These are phyloP conservation scores for Amanita rubescens DNA, from an alignment of 768 basidiomycete species.

Conservation along the genomic window DNA sequence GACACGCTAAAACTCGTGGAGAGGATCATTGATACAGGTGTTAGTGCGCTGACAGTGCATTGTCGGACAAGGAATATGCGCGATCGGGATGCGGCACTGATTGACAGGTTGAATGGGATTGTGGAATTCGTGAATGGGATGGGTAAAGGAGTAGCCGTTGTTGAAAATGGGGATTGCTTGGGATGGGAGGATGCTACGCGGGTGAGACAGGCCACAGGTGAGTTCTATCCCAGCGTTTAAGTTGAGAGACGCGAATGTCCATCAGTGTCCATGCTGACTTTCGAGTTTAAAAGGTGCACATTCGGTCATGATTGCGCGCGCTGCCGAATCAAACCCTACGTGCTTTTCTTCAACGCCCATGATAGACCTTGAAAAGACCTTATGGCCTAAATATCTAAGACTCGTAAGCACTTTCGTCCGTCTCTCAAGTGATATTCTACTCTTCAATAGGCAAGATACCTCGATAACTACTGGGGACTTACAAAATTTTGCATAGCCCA, in stretches of 20 bases:
- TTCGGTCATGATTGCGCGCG: conserved; percentile 95
- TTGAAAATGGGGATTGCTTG: conserved; percentile 90
- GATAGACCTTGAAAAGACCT: conserved; percentile 55
- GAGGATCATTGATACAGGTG: conserved; percentile 79
- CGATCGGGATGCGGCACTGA: conserved; percentile 67
- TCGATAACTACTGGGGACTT: conserved; percentile 72
- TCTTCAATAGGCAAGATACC: conserved; percentile 52
- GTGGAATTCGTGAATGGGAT: conserved; percentile 74
- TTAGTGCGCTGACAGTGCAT: conserved; percentile 88
- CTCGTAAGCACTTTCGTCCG: conserved; percentile 37
- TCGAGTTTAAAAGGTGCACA: conserved; percentile 49
- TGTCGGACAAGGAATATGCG: conserved; percentile 94
- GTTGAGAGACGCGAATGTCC: not conserved
- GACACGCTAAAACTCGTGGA: conserved; percentile 89
- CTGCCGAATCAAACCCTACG: conserved; percentile 87
- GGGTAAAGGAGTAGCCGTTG: conserved; percentile 76
- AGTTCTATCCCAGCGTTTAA: conserved; percentile 9
- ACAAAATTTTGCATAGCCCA: conserved; percentile 86
- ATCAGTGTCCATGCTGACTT: not conserved
- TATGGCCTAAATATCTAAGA: conserved; percentile 69
- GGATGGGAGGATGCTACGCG: conserved; percentile 73
- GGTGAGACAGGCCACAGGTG: conserved; percentile 70
- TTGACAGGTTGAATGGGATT: conserved; percentile 75
- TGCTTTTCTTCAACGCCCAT: conserved; percentile 72
- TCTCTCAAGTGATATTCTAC: not conserved